These are phyloP conservation scores for Lachancea quebecensis DNA, from an alignment of 805 yeast genomes.

Conservation along the genomic window DNA sequence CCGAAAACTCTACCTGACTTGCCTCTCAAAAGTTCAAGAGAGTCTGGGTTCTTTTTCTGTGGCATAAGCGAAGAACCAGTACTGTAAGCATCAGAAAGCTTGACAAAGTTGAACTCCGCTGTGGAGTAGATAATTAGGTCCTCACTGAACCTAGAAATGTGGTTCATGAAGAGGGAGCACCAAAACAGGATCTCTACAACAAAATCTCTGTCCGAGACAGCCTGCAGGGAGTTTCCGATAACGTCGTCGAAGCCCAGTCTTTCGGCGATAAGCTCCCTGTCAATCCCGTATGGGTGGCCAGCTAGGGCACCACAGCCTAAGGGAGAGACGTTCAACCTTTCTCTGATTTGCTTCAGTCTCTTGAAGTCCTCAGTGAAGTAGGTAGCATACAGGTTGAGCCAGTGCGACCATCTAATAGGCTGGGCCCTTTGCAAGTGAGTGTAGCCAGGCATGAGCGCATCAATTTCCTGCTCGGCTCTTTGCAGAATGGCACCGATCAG, in stretches of 20 bases:
- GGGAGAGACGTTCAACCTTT: slow-evolving; percentile 82
- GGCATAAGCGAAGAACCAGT: slow-evolving; percentile 99
- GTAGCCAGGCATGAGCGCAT: slow-evolving; percentile 96
- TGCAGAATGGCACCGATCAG: slow-evolving; percentile 36
- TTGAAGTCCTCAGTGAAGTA: slow-evolving; percentile 87
- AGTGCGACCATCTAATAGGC: slow-evolving; percentile 99
- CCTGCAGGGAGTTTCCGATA: slow-evolving; percentile 94
- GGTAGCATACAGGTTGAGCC: slow-evolving; percentile 92
- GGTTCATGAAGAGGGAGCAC: slow-evolving; percentile 93
- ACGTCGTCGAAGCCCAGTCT: slow-evolving; percentile 76
- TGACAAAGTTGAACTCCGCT: slow-evolving; percentile 92
- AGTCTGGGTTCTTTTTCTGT: slow-evolving; percentile 97
- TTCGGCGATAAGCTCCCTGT: slow-evolving; percentile 79
- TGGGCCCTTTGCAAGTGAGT: slow-evolving; percentile 98
- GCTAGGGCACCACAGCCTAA: slow-evolving; percentile 97
- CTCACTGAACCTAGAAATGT: slow-evolving; percentile 87
- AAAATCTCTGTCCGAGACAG: slow-evolving; percentile 96
- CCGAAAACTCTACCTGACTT: slow-evolving; percentile 97
- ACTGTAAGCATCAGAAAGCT: slow-evolving; percentile 94
- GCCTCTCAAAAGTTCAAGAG: slow-evolving; percentile 90
- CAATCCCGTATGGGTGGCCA: slow-evolving; percentile 99
- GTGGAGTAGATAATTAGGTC: slow-evolving; percentile 94
- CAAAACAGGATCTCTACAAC: slow-evolving; percentile 94
- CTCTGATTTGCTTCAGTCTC: slow-evolving; percentile 72
- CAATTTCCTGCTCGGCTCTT: slow-evolving; percentile 83